Conservation (phyloP, 768 basidiomycete genomes). For the Leccinum disarticulatum region DNA sequence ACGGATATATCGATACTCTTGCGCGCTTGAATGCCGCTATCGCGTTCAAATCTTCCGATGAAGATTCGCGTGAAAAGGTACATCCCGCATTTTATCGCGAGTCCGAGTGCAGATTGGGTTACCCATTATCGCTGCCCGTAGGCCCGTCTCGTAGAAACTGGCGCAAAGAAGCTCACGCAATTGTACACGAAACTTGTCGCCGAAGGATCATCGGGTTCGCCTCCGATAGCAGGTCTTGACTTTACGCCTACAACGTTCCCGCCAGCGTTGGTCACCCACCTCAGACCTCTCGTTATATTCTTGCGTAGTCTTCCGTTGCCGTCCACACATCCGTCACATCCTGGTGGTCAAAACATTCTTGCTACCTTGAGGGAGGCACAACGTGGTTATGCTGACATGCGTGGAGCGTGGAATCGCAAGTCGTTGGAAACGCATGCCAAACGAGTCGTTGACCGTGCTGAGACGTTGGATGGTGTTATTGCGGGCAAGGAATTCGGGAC, state of each 20-base stretch:
- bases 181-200: slow-evolving; percentile 88
- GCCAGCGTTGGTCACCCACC: slow-evolving; percentile 46
- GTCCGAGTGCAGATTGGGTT: neutral
- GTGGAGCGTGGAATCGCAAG: slow-evolving; percentile 74
- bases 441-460: slow-evolving; percentile 66
- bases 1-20: slow-evolving; percentile 66
- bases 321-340: slow-evolving; percentile 80
- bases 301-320: slow-evolving; percentile 74
- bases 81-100: neutral
- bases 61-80: slow-evolving; percentile 56
- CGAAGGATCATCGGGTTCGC: slow-evolving; percentile 77
- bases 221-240: slow-evolving; percentile 58
- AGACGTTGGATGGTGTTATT: slow-evolving; percentile 61
- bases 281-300: slow-evolving; percentile 66
- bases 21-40: slow-evolving; percentile 78
- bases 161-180: slow-evolving; percentile 78
- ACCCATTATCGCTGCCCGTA: slow-evolving; percentile 9
- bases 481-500: slow-evolving; percentile 70
- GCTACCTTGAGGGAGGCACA: slow-evolving; percentile 73
- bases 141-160: slow-evolving; percentile 80
- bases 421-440: slow-evolving; percentile 73
- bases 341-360: slow-evolving; percentile 64
- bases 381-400: slow-evolving; percentile 83
- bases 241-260: slow-evolving; percentile 57
- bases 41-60: slow-evolving; percentile 67